Conservation (phyloP, 2,329 filamentous ascomycete species). For the Kalaharituber pfeilii region DNA sequence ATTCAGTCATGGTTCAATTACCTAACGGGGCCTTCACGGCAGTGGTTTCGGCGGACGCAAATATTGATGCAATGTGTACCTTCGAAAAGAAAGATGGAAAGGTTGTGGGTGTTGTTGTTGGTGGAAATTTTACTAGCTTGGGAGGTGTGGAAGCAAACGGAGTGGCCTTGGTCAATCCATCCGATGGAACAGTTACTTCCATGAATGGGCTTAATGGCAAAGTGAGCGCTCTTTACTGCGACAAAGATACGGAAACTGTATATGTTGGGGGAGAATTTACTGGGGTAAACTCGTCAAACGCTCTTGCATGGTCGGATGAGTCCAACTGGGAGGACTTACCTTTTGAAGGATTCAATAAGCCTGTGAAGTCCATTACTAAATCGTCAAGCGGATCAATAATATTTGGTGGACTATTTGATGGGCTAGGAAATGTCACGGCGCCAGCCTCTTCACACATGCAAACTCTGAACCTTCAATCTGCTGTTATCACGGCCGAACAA, state of each 20-base stretch:
- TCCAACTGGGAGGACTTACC: conserved; percentile 62
- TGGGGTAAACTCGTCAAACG: conserved; percentile 60
- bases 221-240: conserved; percentile 69
- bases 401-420: conserved; percentile 81
- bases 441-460: conserved; percentile 44
- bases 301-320: conserved; percentile 57
- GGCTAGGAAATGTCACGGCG: conserved; percentile 58
- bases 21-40: conserved; percentile 71
- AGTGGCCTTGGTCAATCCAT: conserved; percentile 64
- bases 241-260: conserved; percentile 56
- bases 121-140: conserved; percentile 89
- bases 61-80: conserved; percentile 75
- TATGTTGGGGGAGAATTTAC: conserved; percentile 83
- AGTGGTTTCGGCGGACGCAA: conserved; percentile 60
- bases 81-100: conserved; percentile 50
- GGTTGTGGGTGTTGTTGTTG: conserved; percentile 60
- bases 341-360: conserved; percentile 88
- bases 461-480: conserved; percentile 66
- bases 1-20: conserved; percentile 61
- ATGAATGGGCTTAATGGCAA: conserved; percentile 66
- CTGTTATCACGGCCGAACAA: conserved; percentile 50
- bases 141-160: conserved; percentile 58
- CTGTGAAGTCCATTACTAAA: conserved; percentile 70
- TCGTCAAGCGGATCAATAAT: conserved; percentile 67
- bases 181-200: conserved; percentile 51